Evolutionary conservation across 495 filamentous ascomycete genomes (phyloP).

Genomic region (Elasticomyces elasticus): DNA sequence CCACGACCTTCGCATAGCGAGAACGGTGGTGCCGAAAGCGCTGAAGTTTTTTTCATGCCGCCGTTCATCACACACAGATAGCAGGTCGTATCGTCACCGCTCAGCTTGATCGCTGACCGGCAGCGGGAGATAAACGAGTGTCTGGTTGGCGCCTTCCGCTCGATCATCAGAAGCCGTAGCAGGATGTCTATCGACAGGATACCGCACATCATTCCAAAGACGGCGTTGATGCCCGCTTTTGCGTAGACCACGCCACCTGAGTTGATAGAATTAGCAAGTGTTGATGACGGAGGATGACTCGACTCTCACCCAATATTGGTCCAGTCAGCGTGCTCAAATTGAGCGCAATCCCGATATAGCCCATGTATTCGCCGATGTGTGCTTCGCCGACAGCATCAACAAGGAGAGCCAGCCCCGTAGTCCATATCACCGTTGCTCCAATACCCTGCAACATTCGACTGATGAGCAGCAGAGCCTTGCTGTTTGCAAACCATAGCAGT

Average conservation of each 20-base stretch:
- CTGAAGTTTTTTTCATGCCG: neutral
- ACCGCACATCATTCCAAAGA: constrained; percentile 15
- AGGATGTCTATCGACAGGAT: constrained; percentile 13
- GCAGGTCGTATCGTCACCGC: neutral
- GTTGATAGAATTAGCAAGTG: too few relatives aligned
- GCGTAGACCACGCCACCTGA: constrained; percentile 69
- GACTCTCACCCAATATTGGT: constrained; percentile 64
- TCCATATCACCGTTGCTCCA: constrained; percentile 70
- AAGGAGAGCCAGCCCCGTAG: constrained; percentile 60
- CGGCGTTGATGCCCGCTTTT: constrained; percentile 13
- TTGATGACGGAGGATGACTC: too few relatives aligned
- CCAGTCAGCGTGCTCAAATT: constrained; percentile 57
- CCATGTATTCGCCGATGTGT: constrained; percentile 59
- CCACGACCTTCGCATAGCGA: neutral
- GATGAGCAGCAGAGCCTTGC: constrained; percentile 51
- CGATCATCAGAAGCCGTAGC: constrained; percentile 37
- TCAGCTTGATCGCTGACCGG: neutral
- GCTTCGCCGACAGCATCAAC: constrained; percentile 65
- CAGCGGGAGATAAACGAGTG: constrained; percentile 34
- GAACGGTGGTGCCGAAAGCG: neutral
- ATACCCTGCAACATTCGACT: constrained; percentile 67
- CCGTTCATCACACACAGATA: neutral
- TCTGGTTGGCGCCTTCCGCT: constrained; percentile 57
- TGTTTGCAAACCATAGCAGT: constrained; percentile 37
- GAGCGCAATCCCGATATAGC: constrained; percentile 60